These are phyloP conservation scores for Mycena belliarum DNA, from an alignment of 768 basidiomycete species.

Conservation along the genomic window DNA sequence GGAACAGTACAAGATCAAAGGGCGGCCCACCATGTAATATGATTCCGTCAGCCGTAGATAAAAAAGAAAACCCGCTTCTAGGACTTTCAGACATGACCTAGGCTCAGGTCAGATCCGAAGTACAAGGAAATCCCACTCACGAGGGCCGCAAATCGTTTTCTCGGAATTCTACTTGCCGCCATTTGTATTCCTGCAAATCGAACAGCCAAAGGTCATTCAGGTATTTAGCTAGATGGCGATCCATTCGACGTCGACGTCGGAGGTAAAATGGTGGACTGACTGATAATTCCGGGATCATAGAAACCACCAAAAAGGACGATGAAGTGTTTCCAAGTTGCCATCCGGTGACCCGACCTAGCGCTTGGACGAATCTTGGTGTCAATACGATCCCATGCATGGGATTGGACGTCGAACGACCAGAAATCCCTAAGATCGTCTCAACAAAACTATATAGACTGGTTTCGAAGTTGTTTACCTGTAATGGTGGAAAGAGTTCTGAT, in stretches of 20 bases:
- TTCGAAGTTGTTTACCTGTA: not conserved
- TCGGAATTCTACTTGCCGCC: conserved; percentile 75
- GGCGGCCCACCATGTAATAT: conserved; percentile 66
- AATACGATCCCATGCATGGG: conserved; percentile 84
- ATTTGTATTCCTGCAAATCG: conserved; percentile 83
- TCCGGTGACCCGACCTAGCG: conserved; percentile 85
- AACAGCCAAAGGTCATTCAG: conserved; percentile 85
- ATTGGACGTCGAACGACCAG: conserved; percentile 82
- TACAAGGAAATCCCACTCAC: conserved; percentile 39
- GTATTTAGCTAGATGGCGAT: conserved; percentile 59
- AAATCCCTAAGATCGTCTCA: conserved; percentile 52
- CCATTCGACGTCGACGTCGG: not conserved
- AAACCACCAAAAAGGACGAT: conserved; percentile 90
- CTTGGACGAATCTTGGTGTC: conserved; percentile 82
- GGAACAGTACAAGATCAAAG: not conserved
- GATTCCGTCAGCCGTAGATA: conserved; percentile 76
- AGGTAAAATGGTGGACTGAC: conserved; percentile 37
- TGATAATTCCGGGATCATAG: conserved; percentile 82
- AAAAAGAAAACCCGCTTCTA: conserved; percentile 83
- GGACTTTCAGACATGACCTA: conserved; percentile 42
- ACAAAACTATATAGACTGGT: no score
- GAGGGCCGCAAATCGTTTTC: conserved; percentile 74
- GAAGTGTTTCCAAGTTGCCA: conserved; percentile 89
- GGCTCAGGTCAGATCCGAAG: not conserved
- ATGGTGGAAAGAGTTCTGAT: conserved; percentile 85